phyloP scores from a whole-genome alignment of 257 asterid genomes.

The Datura wrightii region DNA sequence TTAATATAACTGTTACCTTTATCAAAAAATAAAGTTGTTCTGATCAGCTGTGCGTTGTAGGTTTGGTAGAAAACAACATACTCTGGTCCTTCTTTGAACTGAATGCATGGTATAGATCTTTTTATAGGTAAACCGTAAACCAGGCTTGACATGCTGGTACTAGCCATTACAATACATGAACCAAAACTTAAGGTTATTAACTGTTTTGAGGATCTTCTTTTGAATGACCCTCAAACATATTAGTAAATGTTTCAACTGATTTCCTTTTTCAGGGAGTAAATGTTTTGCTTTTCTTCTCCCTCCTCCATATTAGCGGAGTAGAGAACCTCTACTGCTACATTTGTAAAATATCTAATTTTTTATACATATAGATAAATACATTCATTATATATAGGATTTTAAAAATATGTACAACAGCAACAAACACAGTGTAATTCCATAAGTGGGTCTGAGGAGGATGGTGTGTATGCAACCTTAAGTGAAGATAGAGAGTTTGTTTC shows the following conservation, averaged over 20 bases:
- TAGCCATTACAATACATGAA: not conserved
- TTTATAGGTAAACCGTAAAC: not conserved
- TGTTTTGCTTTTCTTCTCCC: not conserved
- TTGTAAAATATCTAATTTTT: no score
- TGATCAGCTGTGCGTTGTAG: not conserved
- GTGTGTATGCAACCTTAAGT: no score
- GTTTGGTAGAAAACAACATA: not conserved
- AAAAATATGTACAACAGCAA: no score
- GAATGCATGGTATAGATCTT: not conserved
- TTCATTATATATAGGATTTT: no score
- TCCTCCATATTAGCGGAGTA: not conserved
- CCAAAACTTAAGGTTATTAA: not conserved
- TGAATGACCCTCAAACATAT: not conserved
- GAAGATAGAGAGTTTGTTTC: no score
- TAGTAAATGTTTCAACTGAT: not conserved
- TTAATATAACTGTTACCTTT: no score
- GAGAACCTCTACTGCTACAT: not conserved
- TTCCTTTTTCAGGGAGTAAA: not conserved
- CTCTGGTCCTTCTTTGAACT: not conserved
- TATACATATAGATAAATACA: not conserved
- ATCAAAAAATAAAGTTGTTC: no score
- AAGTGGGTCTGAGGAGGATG: no score
- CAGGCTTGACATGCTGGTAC: not conserved
- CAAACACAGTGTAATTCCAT: no score
- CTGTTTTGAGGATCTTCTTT: not conserved